phyloP scores from a whole-genome alignment of 192 early-diverging fungal genomes.

The Spizellomyces punctatus region DNA sequence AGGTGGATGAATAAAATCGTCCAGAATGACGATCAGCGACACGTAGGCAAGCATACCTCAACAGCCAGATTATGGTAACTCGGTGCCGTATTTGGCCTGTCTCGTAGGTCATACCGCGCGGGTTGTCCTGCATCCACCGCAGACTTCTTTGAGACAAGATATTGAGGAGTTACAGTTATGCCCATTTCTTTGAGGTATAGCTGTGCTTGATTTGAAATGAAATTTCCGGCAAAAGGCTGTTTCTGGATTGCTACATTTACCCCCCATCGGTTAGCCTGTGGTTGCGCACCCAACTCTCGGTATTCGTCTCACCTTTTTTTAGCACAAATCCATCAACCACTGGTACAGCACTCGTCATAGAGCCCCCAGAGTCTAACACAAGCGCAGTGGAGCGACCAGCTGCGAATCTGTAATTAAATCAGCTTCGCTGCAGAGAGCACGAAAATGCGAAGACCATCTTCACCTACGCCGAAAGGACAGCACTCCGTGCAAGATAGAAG shows the following conservation, averaged over 20 bases:
- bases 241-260: conserved; percentile 50
- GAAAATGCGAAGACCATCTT: background rate
- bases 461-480: conserved; percentile 88
- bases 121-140: conserved; percentile 70
- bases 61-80: conserved; percentile 78
- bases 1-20: conserved; percentile 18
- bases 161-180: conserved; percentile 77
- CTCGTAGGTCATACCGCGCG: conserved; percentile 53
- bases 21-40: background rate
- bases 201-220: conserved; percentile 76
- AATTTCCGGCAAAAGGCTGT: conserved; percentile 80
- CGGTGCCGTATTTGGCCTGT: conserved; percentile 59
- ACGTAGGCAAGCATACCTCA: conserved; percentile 45
- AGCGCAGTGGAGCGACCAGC: conserved; percentile 85
- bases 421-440: background rate
- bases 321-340: conserved; percentile 96
- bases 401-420: conserved; percentile 69
- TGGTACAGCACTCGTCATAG: conserved; percentile 87
- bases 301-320: conserved; percentile 68
- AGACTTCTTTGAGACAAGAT: conserved; percentile 75
- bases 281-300: background rate
- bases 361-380: conserved; percentile 90
- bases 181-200: conserved; percentile 55
- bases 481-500: conserved; percentile 89
- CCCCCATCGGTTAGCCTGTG: background rate